Conservation (phyloP, 306 rosid genomes). For the Lablab purpureus region DNA sequence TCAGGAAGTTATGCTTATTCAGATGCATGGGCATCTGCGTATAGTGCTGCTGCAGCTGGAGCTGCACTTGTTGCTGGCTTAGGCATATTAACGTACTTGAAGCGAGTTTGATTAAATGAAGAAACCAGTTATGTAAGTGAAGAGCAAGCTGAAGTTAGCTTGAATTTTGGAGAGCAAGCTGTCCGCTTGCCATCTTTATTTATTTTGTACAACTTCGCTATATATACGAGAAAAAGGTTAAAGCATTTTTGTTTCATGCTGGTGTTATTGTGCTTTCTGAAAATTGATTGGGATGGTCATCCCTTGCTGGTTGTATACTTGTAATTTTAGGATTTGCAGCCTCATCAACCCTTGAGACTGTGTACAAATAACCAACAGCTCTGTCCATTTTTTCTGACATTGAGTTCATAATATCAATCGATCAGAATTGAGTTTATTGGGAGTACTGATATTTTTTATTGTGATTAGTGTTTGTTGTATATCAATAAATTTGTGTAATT, state of each 20-base stretch:
- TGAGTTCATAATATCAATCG: conserved; percentile 39
- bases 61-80: conserved; percentile 94
- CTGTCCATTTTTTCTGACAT: conserved; percentile 33
- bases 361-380: conserved; percentile 44
- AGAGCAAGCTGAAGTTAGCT: conserved; percentile 43
- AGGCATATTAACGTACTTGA: conserved; percentile 80
- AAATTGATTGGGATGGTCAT: conserved; percentile 45
- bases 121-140: conserved; percentile 11
- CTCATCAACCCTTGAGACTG: conserved; percentile 41
- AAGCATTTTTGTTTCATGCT: conserved; percentile 13
- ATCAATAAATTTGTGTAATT: neutral
- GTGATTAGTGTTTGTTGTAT: neutral
- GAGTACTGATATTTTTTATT: neutral
- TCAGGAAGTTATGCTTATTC: conserved; percentile 60
- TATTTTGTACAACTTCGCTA: conserved; percentile 44
- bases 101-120: conserved; percentile 49
- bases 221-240: conserved; percentile 33
- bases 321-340: conserved; percentile 47
- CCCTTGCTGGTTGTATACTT: conserved; percentile 46
- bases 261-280: conserved; percentile 26
- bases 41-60: conserved; percentile 87
- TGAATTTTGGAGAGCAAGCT: conserved; percentile 34
- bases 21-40: conserved; percentile 96
- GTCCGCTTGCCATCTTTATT: conserved; percentile 36
- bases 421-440: conserved; percentile 9